Evolutionary conservation across 305 asterid species (phyloP), one percentile per base, ranked within the genome.

Genomic region (Withania somnifera): DNA sequence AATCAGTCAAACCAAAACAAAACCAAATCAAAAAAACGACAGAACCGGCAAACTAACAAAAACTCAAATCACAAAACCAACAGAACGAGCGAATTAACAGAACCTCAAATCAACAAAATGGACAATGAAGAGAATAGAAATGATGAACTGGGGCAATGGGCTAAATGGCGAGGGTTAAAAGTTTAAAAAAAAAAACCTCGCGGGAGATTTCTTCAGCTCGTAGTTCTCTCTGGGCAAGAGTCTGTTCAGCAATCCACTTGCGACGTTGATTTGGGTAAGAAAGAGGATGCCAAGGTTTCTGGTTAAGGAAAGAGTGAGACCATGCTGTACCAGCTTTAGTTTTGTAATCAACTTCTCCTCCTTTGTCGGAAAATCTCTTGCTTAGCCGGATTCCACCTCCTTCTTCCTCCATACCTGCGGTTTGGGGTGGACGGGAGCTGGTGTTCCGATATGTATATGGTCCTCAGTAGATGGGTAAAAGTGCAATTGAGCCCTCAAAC

Each of bases 271-370:
- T 96, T 51, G 99, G 99, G 83, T 96, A 96, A 78, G 99, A 96
- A 56, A 96, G 98, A 51, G 99, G 99, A 51, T 96, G 99, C 99
- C 99, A 96, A 7, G 99, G 99, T 87, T 96, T 96, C 94, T 96
- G 99, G 85, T 96, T 96, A 73, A 96, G 94, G 89, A 84, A 96
- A 14, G 86, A 80, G 87, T 96, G 99, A 52, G 99, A 96, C 99
- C 99, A 96, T 2, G 99, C 98, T 4, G 98, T 96, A 1, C 99
- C 98, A 5, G 99, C 84, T 89, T 92, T 96, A 30, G 95, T 90
- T 82, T 84, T 94, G 94, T 90, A 94, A 85, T 96, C 99, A 57
- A 96, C 99, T 86, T 95, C 99, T 20, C 95, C 95, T 42, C 56
- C 79, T 83, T 88, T 86, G 56, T 88, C 97, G 69, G 91, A 84